Evolutionary conservation across 495 filamentous ascomycete genomes (phyloP).

Genomic region (Penicillium dipodomyicola): DNA sequence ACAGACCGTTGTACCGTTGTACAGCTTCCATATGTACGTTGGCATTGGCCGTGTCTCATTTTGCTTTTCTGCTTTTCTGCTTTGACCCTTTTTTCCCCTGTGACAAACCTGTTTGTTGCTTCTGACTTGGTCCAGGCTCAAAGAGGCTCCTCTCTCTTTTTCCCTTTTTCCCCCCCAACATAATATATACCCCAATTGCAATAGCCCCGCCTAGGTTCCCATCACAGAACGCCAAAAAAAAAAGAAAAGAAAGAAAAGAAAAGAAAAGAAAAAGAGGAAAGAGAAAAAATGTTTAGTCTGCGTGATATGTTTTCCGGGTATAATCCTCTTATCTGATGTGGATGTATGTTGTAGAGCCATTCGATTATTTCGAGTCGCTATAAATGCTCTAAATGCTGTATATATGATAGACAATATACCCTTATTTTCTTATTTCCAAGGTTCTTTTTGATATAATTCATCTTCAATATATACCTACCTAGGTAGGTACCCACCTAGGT

Average conservation of each 20-base stretch:
- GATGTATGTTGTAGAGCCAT: too few relatives aligned
- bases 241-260: background rate
- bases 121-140: constrained; percentile 9
- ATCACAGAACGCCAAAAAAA: background rate
- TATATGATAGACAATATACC: too few relatives aligned
- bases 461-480: too few relatives aligned
- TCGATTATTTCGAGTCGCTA: too few relatives aligned
- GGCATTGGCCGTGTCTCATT: too few relatives aligned
- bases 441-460: background rate
- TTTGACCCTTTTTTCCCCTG: constrained; percentile 7
- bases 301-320: too few relatives aligned
- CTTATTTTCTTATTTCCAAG: background rate
- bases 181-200: background rate
- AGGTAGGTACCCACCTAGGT: too few relatives aligned
- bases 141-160: background rate
- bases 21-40: too few relatives aligned
- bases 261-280: background rate
- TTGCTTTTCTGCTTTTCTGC: background rate
- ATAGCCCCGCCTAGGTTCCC: background rate
- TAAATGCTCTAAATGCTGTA: too few relatives aligned
- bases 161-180: background rate
- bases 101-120: constrained; percentile 16
- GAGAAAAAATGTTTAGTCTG: background rate
- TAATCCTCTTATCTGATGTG: too few relatives aligned
- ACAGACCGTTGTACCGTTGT: too few relatives aligned